These are phyloP conservation scores for Ambrosia artemisiifolia DNA, from an alignment of 129 eudicot species.

Conservation along the genomic window DNA sequence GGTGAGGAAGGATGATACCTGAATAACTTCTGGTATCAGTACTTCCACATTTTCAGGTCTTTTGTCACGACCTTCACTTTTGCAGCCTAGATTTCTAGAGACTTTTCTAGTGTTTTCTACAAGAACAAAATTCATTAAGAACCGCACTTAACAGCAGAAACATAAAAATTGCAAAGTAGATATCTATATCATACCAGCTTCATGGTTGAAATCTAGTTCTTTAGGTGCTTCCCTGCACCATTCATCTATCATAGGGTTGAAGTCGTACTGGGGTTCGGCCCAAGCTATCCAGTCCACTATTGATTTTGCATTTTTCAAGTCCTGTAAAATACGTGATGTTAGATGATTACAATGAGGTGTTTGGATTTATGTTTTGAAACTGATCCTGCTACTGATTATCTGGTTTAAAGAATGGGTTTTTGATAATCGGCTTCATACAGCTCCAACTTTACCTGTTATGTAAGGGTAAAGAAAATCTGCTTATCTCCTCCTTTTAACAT, in stretches of 20 bases:
- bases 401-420: neutral
- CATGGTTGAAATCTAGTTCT: conserved; percentile 88
- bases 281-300: conserved; percentile 99
- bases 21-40: conserved; percentile 86
- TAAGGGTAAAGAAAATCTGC: neutral
- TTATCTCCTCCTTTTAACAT: neutral
- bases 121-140: conserved; percentile 25
- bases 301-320: conserved; percentile 88
- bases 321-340: conserved; percentile 44
- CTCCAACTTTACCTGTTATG: neutral
- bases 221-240: conserved; percentile 99
- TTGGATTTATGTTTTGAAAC: neutral
- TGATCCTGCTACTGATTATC: neutral
- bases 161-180: neutral
- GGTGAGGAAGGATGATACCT: conserved; percentile 50
- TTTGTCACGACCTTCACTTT: conserved; percentile 37
- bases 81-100: conserved; percentile 79
- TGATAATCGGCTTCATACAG: neutral
- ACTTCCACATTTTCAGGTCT: conserved; percentile 64
- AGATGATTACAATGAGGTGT: neutral
- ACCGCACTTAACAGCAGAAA: conserved; percentile 16
- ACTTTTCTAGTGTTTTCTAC: conserved; percentile 87
- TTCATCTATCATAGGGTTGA: conserved; percentile 94
- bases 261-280: conserved; percentile 98
- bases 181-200: conserved; percentile 65